Evolutionary conservation across 768 basidiomycete genomes (phyloP).

Genomic region (Guyanaporus albipodus): DNA sequence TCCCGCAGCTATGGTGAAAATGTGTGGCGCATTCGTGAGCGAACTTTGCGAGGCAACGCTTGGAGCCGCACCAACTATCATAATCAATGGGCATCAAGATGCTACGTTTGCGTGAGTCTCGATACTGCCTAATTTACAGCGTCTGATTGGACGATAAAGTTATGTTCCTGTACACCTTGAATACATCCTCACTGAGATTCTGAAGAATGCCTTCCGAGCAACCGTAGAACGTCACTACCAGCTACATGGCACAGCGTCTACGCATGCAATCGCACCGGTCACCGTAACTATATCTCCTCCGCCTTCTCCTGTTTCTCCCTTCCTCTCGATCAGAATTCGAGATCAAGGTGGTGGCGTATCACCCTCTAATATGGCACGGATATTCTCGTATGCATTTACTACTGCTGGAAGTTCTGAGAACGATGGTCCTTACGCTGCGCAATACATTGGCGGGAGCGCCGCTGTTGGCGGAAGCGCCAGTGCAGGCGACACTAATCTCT

Average conservation of each 20-base stretch:
- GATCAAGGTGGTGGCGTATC: slow-evolving; percentile 87
- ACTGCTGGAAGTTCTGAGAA: slow-evolving; percentile 60
- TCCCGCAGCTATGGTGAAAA: slow-evolving; percentile 66
- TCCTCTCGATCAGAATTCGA: slow-evolving; percentile 73
- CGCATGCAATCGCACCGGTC: slow-evolving; percentile 53
- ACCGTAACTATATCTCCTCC: slow-evolving; percentile 67
- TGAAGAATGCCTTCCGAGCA: slow-evolving; percentile 90
- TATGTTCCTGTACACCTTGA: slow-evolving; percentile 90
- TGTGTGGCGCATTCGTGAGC: slow-evolving; percentile 79
- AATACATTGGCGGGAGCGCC: slow-evolving; percentile 70
- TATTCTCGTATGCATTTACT: slow-evolving; percentile 92
- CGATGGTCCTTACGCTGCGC: slow-evolving; percentile 66
- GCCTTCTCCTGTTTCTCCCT: slow-evolving; percentile 34
- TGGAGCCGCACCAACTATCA: slow-evolving; percentile 61
- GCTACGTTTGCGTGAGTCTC: slow-evolving; percentile 72
- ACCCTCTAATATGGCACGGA: slow-evolving; percentile 65
- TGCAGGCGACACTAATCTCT: slow-evolving; percentile 51
- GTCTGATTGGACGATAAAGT: slow-evolving; percentile 35
- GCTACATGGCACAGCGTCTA: slow-evolving; percentile 33
- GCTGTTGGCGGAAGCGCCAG: slow-evolving; percentile 45
- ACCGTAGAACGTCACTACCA: slow-evolving; percentile 73
- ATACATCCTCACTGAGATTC: slow-evolving; percentile 85
- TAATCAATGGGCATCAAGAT: slow-evolving; percentile 67
- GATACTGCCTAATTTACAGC: not conserved
- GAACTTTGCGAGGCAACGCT: slow-evolving; percentile 84